These are phyloP conservation scores for Hanseniaspora vineae DNA, from an alignment of 805 yeast genomes.

Conservation along the genomic window DNA sequence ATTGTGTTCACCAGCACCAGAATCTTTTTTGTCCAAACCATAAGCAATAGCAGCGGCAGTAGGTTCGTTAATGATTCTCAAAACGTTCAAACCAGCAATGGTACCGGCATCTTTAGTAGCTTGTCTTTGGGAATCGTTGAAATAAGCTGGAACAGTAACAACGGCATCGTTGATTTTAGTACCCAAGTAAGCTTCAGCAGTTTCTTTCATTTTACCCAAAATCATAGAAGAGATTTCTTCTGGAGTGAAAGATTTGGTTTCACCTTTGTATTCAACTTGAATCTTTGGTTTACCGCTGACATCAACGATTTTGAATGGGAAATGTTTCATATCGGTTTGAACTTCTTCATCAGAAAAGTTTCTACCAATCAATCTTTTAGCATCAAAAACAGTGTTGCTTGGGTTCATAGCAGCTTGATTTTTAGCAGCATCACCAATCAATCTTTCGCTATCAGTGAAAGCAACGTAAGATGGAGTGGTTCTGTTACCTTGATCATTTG, in stretches of 20 bases:
- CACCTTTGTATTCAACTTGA: slow-evolving; percentile 81
- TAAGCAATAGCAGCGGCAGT: slow-evolving; percentile 97
- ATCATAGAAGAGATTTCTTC: slow-evolving; percentile 94
- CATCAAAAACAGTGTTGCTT: slow-evolving; percentile 83
- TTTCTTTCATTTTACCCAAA: slow-evolving; percentile 82
- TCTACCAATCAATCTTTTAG: slow-evolving; percentile 83
- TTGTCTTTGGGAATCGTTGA: slow-evolving; percentile 94
- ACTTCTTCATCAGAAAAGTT: slow-evolving; percentile 47
- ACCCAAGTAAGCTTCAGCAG: slow-evolving; percentile 87
- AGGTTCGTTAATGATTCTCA: slow-evolving; percentile 92
- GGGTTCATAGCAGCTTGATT: slow-evolving; percentile 98
- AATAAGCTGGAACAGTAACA: slow-evolving; percentile 91
- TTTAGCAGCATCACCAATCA: slow-evolving; percentile 96
- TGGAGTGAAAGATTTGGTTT: slow-evolving; percentile 75
- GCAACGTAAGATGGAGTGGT: slow-evolving; percentile 96
- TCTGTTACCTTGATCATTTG: slow-evolving; percentile 97
- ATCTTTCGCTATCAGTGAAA: slow-evolving; percentile 88
- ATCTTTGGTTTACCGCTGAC: slow-evolving; percentile 79
- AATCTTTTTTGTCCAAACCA: slow-evolving; percentile 53
- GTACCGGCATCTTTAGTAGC: slow-evolving; percentile 95
- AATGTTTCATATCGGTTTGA: slow-evolving; percentile 52
- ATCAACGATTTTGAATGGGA: slow-evolving; percentile 73
- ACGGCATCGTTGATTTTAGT: slow-evolving; percentile 79
- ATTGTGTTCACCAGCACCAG: slow-evolving; percentile 62
- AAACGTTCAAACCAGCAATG: slow-evolving; percentile 86